These are phyloP conservation scores for Orbilia quercus DNA, from an alignment of 2,329 filamentous ascomycete species.

Conservation along the genomic window DNA sequence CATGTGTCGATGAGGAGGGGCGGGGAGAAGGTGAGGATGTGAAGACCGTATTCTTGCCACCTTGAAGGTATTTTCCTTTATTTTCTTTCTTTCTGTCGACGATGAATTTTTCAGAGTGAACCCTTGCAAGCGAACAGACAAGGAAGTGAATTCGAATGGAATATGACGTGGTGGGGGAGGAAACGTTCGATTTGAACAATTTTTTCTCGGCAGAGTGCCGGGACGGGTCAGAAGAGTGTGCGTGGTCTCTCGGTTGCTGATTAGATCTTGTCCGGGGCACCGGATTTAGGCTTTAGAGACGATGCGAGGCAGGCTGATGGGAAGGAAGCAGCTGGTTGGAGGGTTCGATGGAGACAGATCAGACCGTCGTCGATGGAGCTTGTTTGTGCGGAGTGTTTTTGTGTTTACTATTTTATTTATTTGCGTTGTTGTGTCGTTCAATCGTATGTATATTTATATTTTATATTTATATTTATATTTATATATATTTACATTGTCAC, in stretches of 20 bases:
- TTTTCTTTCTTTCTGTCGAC: not conserved
- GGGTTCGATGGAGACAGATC: conserved; percentile 12
- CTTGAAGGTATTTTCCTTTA: conserved; percentile 41
- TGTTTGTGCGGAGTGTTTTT: not conserved
- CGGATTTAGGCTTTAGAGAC: conserved; percentile 38
- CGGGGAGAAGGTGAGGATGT: conserved; percentile 17
- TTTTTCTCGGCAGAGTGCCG: conserved; percentile 1
- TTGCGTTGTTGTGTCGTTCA: conserved; percentile 2
- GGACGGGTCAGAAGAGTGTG: conserved; percentile 9
- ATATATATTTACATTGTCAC: not conserved
- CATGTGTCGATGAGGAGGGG: conserved; percentile 51
- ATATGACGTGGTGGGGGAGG: conserved; percentile 32
- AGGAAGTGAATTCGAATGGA: not conserved
- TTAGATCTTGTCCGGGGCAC: not conserved
- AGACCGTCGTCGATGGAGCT: conserved; percentile 20
- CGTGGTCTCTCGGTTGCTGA: not conserved
- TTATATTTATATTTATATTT: not conserved
- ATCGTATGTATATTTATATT: not conserved
- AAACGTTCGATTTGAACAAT: conserved; percentile 8
- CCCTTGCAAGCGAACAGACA: not conserved
- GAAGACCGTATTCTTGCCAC: conserved; percentile 48
- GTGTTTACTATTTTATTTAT: not conserved
- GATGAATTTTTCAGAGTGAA: not conserved
- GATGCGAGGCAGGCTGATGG: not conserved
- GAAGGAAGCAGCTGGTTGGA: not conserved